A percentile compares a stretch with the other conserved stretches of the same genome.
Conservation (phyloP, 441 rosid species). For the Jatropha multifida region DNA sequence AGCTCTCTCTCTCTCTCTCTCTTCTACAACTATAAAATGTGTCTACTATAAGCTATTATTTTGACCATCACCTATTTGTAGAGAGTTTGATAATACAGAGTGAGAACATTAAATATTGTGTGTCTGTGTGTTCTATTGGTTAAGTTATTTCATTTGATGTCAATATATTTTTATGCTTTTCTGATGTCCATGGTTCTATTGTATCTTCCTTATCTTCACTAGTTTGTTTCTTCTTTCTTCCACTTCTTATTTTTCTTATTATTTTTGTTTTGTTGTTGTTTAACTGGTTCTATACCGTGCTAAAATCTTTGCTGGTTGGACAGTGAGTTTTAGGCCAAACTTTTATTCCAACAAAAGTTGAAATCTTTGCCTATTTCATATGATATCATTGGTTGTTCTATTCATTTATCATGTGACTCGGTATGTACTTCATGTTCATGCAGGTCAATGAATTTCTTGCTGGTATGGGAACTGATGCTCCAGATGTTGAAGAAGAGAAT, state of each 20-base stretch:
- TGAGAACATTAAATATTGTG: neutral
- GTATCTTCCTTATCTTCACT: neutral
- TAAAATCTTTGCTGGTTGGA: neutral
- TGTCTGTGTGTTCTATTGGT: neutral
- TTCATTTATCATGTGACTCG: neutral
- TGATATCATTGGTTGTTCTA: neutral
- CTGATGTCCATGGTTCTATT: neutral
- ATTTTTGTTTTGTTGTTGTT: neutral
- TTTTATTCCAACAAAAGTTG: neutral
- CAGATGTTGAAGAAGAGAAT: slow-evolving; percentile 98
- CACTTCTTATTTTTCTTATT: neutral
- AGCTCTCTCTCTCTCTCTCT: no score
- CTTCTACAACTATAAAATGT: no score
- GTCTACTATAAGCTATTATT: neutral
- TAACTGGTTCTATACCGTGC: neutral
- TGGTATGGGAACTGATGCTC: slow-evolving; percentile 99
- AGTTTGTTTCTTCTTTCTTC: neutral
- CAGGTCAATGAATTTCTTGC: slow-evolving; percentile 97
- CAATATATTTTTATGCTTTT: neutral
- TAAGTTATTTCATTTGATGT: neutral
- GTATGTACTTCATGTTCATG: slow-evolving; percentile 10
- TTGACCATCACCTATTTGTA: no score
- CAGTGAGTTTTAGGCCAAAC: neutral
- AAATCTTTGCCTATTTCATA: neutral
- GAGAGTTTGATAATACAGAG: no score